Conservation (phyloP, 331 rosid genomes). For the Cydonia oblonga region DNA sequence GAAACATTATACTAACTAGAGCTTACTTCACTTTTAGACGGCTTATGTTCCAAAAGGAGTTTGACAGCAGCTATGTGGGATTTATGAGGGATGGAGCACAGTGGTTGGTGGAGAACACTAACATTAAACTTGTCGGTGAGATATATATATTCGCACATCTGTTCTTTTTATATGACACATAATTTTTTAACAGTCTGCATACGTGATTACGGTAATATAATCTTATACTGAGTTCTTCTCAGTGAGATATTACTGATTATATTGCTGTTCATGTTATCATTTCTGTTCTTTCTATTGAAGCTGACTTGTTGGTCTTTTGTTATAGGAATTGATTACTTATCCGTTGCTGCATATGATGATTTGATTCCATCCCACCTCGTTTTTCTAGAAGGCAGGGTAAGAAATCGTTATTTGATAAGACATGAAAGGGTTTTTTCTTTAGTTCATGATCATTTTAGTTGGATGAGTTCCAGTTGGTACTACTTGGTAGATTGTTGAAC, state of each 20-base stretch:
- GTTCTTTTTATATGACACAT: not conserved
- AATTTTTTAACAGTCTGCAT: not conserved
- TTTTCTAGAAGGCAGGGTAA: conserved; percentile 70
- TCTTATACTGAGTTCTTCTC: not conserved
- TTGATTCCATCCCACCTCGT: conserved; percentile 54
- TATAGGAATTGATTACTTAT: conserved; percentile 87
- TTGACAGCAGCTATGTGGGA: conserved; percentile 72
- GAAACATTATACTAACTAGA: not conserved
- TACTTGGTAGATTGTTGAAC: not conserved
- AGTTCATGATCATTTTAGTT: not conserved
- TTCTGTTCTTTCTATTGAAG: not conserved
- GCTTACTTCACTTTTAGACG: conserved; percentile 44
- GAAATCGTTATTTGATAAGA: conserved; percentile 10
- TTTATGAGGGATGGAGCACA: conserved; percentile 89
- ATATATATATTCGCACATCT: not conserved
- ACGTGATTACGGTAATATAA: not conserved
- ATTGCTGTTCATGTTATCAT: not conserved
- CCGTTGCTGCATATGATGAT: conserved; percentile 74
- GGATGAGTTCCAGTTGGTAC: not conserved
- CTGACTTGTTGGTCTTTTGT: not conserved
- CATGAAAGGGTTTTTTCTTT: not conserved
- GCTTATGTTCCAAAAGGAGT: conserved; percentile 80
- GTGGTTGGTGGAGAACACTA: conserved; percentile 87
- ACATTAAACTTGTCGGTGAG: conserved; percentile 87
- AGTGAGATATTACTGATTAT: not conserved